Conservation (phyloP, 2,329 filamentous ascomycete genomes). For the Colletotrichum sublineola region DNA sequence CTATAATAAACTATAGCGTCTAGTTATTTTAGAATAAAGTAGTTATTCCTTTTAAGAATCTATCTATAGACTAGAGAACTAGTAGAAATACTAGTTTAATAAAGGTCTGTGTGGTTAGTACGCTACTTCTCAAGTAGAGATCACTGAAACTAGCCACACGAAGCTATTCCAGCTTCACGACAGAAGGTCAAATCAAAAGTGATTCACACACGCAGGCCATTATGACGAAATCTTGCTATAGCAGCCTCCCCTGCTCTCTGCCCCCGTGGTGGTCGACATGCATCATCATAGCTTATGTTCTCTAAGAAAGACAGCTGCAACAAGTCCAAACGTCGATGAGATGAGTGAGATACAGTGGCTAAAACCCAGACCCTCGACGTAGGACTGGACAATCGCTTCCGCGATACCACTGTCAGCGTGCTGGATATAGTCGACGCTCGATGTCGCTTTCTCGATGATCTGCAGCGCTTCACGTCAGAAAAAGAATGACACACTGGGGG, state of each 20-base stretch:
- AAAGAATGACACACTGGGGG: background rate
- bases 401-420: constrained; percentile 45
- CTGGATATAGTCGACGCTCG: constrained; percentile 51
- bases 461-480: constrained; percentile 25
- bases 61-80: no score
- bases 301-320: constrained; percentile 46
- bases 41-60: no score
- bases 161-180: no score
- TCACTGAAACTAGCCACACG: no score
- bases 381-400: constrained; percentile 50
- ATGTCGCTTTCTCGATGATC: constrained; percentile 51
- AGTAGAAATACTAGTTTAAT: no score
- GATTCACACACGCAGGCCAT: background rate
- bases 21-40: no score
- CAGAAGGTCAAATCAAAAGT: background rate
- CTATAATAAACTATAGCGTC: no score
- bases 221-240: background rate
- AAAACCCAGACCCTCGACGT: constrained; percentile 53
- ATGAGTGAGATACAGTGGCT: constrained; percentile 52
- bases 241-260: no score
- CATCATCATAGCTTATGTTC: constrained; percentile 45
- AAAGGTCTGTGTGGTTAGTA: no score
- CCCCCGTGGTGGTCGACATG: background rate
- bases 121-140: no score
- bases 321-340: constrained; percentile 47